These are phyloP conservation scores for Cenchrus purpureus DNA, from an alignment of 176 grass and related monocot species.

Conservation along the genomic window DNA sequence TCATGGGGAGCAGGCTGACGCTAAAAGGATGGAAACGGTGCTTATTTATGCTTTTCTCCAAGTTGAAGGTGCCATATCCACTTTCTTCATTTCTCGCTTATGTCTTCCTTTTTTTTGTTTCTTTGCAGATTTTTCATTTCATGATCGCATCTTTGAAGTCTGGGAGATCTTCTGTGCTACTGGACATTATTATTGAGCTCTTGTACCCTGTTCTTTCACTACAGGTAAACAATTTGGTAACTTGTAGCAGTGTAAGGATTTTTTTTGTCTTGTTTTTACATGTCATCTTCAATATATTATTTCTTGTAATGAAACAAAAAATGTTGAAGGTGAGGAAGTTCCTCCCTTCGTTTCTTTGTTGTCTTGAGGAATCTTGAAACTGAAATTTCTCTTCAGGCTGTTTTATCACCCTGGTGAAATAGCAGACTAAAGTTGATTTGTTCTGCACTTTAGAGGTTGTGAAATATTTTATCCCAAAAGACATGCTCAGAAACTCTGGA, in stretches of 20 bases:
- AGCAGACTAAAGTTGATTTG: constrained; percentile 5
- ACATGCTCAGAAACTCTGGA: neutral
- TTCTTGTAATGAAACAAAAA: neutral
- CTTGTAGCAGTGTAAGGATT: neutral
- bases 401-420: neutral
- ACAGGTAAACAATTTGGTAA: constrained; percentile 63
- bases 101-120: constrained; percentile 29
- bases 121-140: constrained; percentile 93
- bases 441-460: neutral
- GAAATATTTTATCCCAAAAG: neutral
- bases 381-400: constrained; percentile 16
- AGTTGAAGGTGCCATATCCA: constrained; percentile 13
- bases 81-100: constrained; percentile 36
- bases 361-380: neutral
- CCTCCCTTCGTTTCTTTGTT: neutral
- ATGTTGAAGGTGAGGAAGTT: neutral
- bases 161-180: constrained; percentile 86
- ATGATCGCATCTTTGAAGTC: constrained; percentile 83
- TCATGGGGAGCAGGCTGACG: constrained; percentile 53
- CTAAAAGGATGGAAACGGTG: constrained; percentile 93
- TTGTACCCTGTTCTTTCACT: constrained; percentile 85
- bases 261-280: neutral
- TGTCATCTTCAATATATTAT: neutral
- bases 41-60: constrained; percentile 32
- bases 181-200: constrained; percentile 72